phyloP scores from a whole-genome alignment of 257 asterid genomes.

The Agastache rugosa region DNA sequence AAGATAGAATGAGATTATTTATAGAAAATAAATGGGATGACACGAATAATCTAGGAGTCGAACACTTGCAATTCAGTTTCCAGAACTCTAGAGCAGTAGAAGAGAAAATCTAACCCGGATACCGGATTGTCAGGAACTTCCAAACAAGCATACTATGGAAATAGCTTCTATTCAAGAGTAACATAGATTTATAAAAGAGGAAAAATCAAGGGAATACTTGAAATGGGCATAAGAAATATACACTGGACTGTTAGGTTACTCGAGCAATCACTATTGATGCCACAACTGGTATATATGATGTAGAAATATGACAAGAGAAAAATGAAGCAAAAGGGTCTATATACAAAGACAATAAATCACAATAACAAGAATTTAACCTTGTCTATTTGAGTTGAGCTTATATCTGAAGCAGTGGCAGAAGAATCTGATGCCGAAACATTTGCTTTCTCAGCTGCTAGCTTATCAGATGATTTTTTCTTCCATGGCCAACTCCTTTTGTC shows the following conservation, averaged over 20 bases:
- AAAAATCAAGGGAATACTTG: neutral
- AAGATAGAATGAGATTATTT: conserved; percentile 4
- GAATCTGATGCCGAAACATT: conserved; percentile 46
- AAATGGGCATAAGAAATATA: neutral
- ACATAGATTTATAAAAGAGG: neutral
- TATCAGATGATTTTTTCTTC: conserved; percentile 94
- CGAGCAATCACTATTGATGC: neutral
- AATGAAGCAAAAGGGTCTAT: neutral
- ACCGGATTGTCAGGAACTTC: conserved; percentile 3
- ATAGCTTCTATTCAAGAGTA: neutral
- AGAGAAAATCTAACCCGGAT: neutral
- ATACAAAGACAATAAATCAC: conserved; percentile 14
- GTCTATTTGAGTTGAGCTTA: conserved; percentile 50
- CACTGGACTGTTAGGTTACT: neutral
- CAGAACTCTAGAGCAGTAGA: neutral
- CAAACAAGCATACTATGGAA: neutral
- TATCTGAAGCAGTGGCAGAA: conserved; percentile 48
- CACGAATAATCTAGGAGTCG: neutral
- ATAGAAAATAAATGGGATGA: neutral
- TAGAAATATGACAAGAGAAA: neutral
- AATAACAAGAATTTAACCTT: conserved; percentile 52
- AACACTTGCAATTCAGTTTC: conserved; percentile 10
- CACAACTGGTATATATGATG: neutral
- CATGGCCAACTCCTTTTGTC: conserved; percentile 97
- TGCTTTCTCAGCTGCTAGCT: conserved; percentile 58